Base-by-base conservation (phyloP, 768 basidiomycete genomes). In the Gyrodon lividus region DNA sequence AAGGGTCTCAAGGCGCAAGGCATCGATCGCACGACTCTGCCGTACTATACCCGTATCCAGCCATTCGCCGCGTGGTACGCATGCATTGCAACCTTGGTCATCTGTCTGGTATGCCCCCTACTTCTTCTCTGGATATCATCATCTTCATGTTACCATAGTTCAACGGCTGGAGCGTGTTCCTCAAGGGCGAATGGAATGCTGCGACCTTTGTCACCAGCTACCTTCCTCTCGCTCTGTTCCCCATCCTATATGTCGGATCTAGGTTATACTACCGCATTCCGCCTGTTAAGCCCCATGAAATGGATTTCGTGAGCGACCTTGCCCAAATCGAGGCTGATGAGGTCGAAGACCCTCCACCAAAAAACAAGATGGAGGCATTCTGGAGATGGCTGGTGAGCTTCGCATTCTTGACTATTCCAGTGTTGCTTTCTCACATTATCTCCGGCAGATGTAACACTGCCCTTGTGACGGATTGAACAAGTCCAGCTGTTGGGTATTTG, bases 181-280 rank as follows among this genome's bases (percentile, higher is more conserved):
- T 83, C 45, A 70, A 67, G 46, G 73, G 67, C 22, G 55, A 70
- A 0, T 86, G 83, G 90, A 63, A 65, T 23, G 74, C 74, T 4
- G 83, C 79, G 26, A 77, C 68, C n/a, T 95, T 96, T 59, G 76
- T 95, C 48, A 92, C 92, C 20, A 91, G 82, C 66, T 97, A 95
- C 68, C 64, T 93, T 39, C 89, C 87, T 19, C 65, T 83, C 5
- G 56, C 63, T n/a, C 47, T 85, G 28, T 92, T 93, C 82, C 90
- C 91, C 17, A 46, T 93, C 44, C 63, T 96, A 33, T 96, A 89
- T 68, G 7, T 76, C 33, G 76, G 69, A 16, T 79, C 84, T 53
- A 81, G 80, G 61, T 54, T 86, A 35, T 77, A 74, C 64, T 55
- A 65, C 38, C 50, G 55, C 35, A 0, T 19, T 4, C 64, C 70